phyloP scores from a whole-genome alignment of 768 basidiomycete species.

The Trametes cingulata region DNA sequence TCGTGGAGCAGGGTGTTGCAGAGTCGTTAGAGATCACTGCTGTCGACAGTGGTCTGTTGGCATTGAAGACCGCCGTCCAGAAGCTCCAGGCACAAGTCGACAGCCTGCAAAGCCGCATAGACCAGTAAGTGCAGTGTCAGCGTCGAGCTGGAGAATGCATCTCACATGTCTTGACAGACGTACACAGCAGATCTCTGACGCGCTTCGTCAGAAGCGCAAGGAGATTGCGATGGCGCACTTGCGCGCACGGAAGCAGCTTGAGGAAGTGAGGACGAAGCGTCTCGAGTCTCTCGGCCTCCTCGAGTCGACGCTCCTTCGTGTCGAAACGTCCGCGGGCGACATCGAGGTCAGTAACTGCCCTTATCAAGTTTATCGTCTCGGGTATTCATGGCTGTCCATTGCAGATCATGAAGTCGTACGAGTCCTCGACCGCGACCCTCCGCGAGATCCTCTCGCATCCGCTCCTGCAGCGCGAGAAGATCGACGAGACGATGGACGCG shows the following conservation, averaged over 20 bases:
- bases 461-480: conserved; percentile 69
- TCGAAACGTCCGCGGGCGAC: conserved; percentile 89
- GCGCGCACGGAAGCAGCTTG: conserved; percentile 78
- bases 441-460: conserved; percentile 78
- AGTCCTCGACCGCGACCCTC: conserved; percentile 79
- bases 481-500: conserved; percentile 87
- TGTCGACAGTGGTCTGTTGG: conserved; percentile 82
- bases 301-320: conserved; percentile 72
- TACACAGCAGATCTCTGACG: conserved; percentile 61
- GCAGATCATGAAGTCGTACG: conserved; percentile 85
- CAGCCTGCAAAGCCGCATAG: conserved; percentile 66
- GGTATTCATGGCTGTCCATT: neutral
- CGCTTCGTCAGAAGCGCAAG: conserved; percentile 72
- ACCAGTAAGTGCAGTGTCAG: conserved; percentile 49
- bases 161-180: conserved; percentile 47
- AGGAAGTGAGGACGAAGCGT: conserved; percentile 76
- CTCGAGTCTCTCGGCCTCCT: conserved; percentile 72
- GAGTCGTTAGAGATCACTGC: conserved; percentile 58
- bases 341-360: conserved; percentile 59
- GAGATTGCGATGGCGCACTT: conserved; percentile 72
- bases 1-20: conserved; percentile 47
- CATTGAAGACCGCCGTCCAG: conserved; percentile 70
- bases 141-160: neutral
- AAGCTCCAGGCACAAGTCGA: conserved; percentile 72
- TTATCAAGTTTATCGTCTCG: neutral